Base-by-base conservation (phyloP, 1,284 basidiomycete species). In the Leccinum griseonigrum region DNA sequence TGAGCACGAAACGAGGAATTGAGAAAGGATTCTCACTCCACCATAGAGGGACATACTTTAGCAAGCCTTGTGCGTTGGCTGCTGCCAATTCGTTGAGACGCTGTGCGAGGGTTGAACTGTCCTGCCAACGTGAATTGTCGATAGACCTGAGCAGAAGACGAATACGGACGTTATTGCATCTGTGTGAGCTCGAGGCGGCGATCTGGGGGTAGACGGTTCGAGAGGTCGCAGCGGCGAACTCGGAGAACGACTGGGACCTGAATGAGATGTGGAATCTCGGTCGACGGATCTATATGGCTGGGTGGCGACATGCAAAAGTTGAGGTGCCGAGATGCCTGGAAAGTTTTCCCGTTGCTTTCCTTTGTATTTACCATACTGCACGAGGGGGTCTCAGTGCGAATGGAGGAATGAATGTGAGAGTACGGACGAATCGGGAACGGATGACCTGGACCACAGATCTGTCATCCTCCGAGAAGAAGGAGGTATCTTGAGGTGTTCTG, bases 31-130 rank as follows among this genome's bases (percentile, higher is more conserved):
- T 38, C 22, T 54, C 26, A 61, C 34, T 28, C 53, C 18, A 14
- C 43, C 14, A 5, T 36, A 11, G 13, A 14, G 10, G 50, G 36
- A 81, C 86, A 70, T 73, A 92, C 90, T 84, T 85, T 58, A 92
- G 78, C 59, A 92, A 78, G 32, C 90, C 90, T 68, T 92, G 86
- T 4, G 85, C 81, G 71, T 92, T 91, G 29, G 90, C 90, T 32
- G 80, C 75, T n/a, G 90, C 88, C 61, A 92, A 76, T 73, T 92
- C 91, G 64, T 90, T 85, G 62, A 92, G 79, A 61, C 87, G 82
- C 74, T 91, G 86, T 32, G 91, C 90, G 63, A 92, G 81, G 29
- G 87, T 87, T 63, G 84, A 79, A 61, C 90, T 92, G 58, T 62
- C 54, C 58, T 58, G 8, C 56, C 65, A 63, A 61, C 34, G 54